A percentile compares a stretch with the other conserved stretches of the same genome.
Evolutionary conservation across 208 protist genomes (phyloP).

Genomic region (Porcisia hertigi): DNA sequence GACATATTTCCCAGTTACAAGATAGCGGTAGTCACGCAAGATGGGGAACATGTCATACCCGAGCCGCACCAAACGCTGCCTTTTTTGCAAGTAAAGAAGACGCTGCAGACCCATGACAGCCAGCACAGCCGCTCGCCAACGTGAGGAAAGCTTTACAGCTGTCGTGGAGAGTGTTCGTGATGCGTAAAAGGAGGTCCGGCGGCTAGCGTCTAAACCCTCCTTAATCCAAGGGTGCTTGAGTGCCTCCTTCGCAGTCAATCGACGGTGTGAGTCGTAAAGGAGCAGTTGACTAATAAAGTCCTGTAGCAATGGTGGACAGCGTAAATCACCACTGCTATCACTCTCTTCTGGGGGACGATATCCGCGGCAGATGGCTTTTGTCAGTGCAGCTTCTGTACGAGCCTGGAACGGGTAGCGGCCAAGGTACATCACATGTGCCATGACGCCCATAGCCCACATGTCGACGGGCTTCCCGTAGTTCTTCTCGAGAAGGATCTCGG

Average conservation of each 20-base stretch:
- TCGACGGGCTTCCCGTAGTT: constrained; percentile 91
- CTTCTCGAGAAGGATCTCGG: constrained; percentile 83
- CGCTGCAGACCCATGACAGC: constrained; percentile 71
- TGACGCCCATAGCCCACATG: constrained; percentile 92
- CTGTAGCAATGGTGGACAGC: constrained; percentile 35
- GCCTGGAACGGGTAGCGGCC: constrained; percentile 84
- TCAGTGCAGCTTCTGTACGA: constrained; percentile 36
- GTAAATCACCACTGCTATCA: not conserved
- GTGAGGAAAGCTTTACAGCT: constrained; percentile 15
- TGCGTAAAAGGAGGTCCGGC: constrained; percentile 15
- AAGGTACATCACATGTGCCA: constrained; percentile 84
- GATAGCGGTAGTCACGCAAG: constrained; percentile 68
- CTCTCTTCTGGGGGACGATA: constrained; percentile 6
- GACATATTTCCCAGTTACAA: constrained; percentile 57
- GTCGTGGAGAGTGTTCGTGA: not conserved
- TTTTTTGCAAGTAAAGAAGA: constrained; percentile 57
- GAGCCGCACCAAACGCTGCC: constrained; percentile 45
- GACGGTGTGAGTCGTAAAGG: constrained; percentile 57
- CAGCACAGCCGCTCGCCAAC: constrained; percentile 52
- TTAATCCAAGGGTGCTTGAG: constrained; percentile 88
- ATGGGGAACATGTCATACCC: constrained; percentile 44
- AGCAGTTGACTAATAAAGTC: constrained; percentile 87
- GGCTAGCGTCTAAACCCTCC: constrained; percentile 35
- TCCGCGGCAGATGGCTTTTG: constrained; percentile 46
- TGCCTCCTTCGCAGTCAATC: constrained; percentile 82